Conservation (phyloP, 1,139 yeast genomes). For the Yamadazyma oceani region DNA sequence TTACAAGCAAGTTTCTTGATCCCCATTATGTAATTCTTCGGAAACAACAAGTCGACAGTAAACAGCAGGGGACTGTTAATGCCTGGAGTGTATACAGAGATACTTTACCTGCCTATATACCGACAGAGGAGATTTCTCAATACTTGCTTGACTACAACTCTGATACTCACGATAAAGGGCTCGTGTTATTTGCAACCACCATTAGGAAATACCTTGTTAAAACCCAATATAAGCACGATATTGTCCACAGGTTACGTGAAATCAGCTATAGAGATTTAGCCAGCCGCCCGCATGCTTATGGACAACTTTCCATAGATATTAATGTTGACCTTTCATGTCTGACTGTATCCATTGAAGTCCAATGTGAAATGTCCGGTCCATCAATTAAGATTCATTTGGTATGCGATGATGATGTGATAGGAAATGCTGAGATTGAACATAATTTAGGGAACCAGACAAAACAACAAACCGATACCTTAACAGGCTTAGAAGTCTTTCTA, state of each 20-base stretch:
- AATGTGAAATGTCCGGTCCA: neutral
- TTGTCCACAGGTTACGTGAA: slow-evolving; percentile 20
- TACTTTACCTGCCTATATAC: slow-evolving; percentile 28
- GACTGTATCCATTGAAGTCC: neutral
- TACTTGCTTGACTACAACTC: neutral
- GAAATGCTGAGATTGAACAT: neutral
- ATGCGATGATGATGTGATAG: neutral
- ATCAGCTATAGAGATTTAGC: slow-evolving; percentile 14
- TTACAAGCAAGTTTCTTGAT: slow-evolving; percentile 19
- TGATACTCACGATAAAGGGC: neutral
- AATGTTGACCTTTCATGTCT: slow-evolving; percentile 27
- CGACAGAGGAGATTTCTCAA: neutral
- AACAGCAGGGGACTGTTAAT: slow-evolving; percentile 4
- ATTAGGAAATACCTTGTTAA: slow-evolving; percentile 21
- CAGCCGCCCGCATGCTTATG: neutral
- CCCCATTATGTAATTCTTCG: slow-evolving; percentile 43
- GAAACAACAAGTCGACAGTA: slow-evolving; percentile 14
- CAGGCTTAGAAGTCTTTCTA: neutral
- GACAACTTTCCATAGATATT: slow-evolving; percentile 11
- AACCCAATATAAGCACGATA: slow-evolving; percentile 34
- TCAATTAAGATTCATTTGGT: neutral
- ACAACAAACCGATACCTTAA: neutral
- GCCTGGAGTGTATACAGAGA: slow-evolving; percentile 37
- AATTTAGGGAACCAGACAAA: neutral
- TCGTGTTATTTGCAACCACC: slow-evolving; percentile 15